Evolutionary conservation across 2,329 filamentous ascomycete genomes (phyloP).

Genomic region (Pezicula carpinea): DNA sequence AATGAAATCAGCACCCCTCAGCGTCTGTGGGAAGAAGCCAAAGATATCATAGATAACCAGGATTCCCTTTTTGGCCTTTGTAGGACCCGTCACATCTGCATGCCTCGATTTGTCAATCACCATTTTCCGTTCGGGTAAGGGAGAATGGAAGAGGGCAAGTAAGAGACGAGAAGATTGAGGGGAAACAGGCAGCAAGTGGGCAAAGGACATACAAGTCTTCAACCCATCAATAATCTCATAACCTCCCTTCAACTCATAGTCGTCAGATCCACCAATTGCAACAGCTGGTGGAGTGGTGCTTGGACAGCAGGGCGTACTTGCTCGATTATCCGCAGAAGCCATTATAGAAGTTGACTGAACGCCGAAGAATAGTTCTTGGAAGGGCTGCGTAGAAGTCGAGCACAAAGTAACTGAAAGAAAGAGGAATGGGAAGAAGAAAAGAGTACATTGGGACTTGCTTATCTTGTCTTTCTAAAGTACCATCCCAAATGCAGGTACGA

Average conservation of each 20-base stretch:
- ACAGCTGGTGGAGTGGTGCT: neutral
- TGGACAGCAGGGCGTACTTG: neutral
- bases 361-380: no score
- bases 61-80: slow-evolving; percentile 48
- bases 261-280: neutral
- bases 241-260: neutral
- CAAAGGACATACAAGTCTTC: neutral
- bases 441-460: no score
- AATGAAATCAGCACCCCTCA: slow-evolving; percentile 66
- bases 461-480: no score
- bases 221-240: neutral
- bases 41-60: slow-evolving; percentile 62
- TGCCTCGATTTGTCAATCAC: no score
- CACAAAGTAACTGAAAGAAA: no score
- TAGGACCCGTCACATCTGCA: slow-evolving; percentile 41
- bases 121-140: no score
- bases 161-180: neutral
- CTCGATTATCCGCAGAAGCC: neutral
- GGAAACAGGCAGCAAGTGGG: neutral
- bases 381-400: no score
- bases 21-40: slow-evolving; percentile 62
- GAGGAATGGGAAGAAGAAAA: no score
- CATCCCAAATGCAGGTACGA: neutral
- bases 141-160: no score
- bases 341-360: no score